Evolutionary conservation across 306 rosid genomes (phyloP).

Genomic region (Astragalus membranaceus): DNA sequence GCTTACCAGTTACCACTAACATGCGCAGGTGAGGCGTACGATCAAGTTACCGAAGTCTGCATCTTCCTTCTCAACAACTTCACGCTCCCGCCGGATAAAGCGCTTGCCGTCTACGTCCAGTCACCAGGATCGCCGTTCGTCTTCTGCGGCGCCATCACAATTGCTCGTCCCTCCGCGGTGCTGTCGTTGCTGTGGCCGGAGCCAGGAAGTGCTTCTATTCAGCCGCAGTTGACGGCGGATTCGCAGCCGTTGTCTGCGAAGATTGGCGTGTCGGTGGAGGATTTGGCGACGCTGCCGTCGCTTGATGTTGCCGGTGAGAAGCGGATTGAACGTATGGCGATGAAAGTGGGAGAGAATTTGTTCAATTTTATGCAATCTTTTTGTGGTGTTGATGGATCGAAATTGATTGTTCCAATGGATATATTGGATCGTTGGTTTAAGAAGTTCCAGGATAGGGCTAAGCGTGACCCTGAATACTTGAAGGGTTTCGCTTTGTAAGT

Average conservation of each 20-base stretch:
- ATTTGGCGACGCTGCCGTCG: constrained; percentile 72
- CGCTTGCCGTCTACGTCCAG: constrained; percentile 81
- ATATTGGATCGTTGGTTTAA: constrained; percentile 92
- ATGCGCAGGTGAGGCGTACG: constrained; percentile 70
- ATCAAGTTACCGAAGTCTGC: constrained; percentile 69
- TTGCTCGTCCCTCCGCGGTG: constrained; percentile 78
- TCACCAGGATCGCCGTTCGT: constrained; percentile 81
- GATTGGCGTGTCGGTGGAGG: constrained; percentile 87
- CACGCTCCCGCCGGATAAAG: constrained; percentile 88
- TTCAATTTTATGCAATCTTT: constrained; percentile 94
- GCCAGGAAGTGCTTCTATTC: constrained; percentile 31
- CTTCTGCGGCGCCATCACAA: constrained; percentile 71
- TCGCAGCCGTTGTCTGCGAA: constrained; percentile 66
- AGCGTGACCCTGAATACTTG: constrained; percentile 79
- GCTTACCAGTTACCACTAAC: not conserved
- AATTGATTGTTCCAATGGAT: constrained; percentile 87
- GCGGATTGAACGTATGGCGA: constrained; percentile 61
- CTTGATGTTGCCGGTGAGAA: constrained; percentile 59
- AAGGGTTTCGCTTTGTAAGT: constrained; percentile 57
- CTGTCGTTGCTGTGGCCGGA: constrained; percentile 71
- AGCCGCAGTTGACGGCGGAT: constrained; percentile 62
- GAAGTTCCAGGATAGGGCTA: constrained; percentile 75
- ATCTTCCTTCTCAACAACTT: constrained; percentile 71
- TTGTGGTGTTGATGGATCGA: constrained; percentile 81
- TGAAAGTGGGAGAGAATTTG: constrained; percentile 84